Base-by-base conservation (phyloP, 2,329 filamentous ascomycete species). In the Thelonectria olida region DNA sequence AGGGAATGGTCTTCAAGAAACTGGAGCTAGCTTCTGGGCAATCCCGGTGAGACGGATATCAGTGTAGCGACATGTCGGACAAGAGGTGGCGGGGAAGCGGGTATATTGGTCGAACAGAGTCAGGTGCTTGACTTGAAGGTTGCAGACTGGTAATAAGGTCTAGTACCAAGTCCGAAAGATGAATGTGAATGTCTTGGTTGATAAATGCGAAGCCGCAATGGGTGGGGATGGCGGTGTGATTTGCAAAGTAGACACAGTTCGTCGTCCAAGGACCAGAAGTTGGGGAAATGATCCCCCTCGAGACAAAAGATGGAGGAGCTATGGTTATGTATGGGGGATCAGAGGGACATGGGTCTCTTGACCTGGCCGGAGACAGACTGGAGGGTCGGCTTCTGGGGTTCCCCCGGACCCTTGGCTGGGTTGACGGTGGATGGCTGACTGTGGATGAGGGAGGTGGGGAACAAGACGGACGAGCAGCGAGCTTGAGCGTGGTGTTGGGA, bases 241-340 rank as follows among this genome's bases (percentile, higher is more conserved):
- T 61, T 50, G 19, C 45, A 47, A 54, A 51, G 34, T n/a, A 34
- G 25, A 17, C 28, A 53, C 54, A 23, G 36, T 44, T 58, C 27
- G 31, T 28, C 10, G 50, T 34, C 39, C 22, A 44, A 42, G 9
- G 39, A 47, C 36, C 31, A 62, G 34, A 58, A 50, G 22, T 58
- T 50, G 49, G 38, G 28, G 36, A 58, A 54, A 53, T 8, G 47
- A 13, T 48, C 61, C 54, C n/a, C 45, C 56, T 54, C 51, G 19
- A 48, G 19, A 54, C 48, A 57, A 44, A 58, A 61, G 48, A 69
- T 69, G 69, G 69, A 72, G 59, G 66, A 72, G 63, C 47, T 65
- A 59, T 66, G 58, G 55, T 72, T 72, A 72, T 68, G 69, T 72
- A 72, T 69, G 61, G 66, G 66, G 63, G 65, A 67, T 23, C 66